Conservation (phyloP, 805 yeast genomes). For the Wickerhamomyces tratensis region DNA sequence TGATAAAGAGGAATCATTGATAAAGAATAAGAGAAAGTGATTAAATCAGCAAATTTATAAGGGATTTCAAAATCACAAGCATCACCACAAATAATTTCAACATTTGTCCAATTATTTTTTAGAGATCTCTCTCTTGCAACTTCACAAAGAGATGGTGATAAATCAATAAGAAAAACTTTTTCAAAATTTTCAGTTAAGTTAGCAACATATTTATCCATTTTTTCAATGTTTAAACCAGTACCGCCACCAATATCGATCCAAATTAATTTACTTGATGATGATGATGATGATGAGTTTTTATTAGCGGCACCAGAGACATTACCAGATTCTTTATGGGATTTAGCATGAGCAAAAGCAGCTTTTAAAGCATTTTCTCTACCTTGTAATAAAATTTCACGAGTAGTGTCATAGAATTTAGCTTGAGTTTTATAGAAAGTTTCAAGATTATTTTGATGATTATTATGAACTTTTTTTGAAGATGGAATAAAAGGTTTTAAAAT, state of each 20-base stretch:
- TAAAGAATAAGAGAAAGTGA: conserved; percentile 72
- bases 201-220: conserved; percentile 47
- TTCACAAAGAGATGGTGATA: conserved; percentile 68
- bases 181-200: conserved; percentile 33
- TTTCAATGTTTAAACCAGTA: conserved; percentile 74
- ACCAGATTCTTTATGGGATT: conserved; percentile 2
- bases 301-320: too few species aligned
- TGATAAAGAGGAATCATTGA: conserved; percentile 83
- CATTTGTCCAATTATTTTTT: conserved; percentile 42
- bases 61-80: conserved; percentile 62
- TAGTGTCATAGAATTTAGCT: conserved; percentile 67
- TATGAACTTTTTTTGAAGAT: conserved; percentile 13
- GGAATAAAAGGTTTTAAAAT: conserved; percentile 23
- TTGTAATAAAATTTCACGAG: conserved; percentile 54
- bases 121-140: conserved; percentile 55
- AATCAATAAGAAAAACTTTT: conserved; percentile 63
- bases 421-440: conserved; percentile 70
- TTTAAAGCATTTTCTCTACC: conserved; percentile 61
- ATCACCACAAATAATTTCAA: conserved; percentile 61
- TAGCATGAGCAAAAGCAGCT: conserved; percentile 49
- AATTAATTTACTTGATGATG: conserved; percentile 33
- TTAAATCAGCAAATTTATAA: conserved; percentile 46
- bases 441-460: conserved; percentile 21
- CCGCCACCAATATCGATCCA: conserved; percentile 88
- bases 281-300: too few species aligned